Conservation (phyloP, 1,139 yeast genomes). For the Magnusiomyces magnusii region DNA sequence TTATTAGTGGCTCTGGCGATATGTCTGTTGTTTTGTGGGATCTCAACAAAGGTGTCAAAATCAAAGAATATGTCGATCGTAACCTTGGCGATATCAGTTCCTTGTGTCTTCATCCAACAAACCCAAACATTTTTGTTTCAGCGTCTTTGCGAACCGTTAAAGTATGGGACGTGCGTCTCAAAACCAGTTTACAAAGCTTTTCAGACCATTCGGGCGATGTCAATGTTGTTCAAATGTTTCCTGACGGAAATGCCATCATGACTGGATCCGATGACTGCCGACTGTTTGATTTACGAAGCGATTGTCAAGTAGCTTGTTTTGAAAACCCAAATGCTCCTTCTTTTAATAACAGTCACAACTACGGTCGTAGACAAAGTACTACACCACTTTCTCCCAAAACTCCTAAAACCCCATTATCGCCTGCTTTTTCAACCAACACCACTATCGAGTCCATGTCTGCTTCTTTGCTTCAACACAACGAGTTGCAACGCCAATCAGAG, state of each 20-base stretch:
- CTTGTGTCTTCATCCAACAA: constrained; percentile 35
- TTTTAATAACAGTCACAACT: background rate
- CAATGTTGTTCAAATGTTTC: constrained; percentile 54
- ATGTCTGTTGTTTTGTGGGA: constrained; percentile 82
- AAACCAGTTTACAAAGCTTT: constrained; percentile 51
- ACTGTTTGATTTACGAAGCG: constrained; percentile 69
- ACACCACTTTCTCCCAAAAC: background rate
- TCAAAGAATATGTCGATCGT: constrained; percentile 50
- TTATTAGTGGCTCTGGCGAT: constrained; percentile 77
- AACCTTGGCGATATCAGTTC: constrained; percentile 77
- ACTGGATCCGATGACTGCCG: constrained; percentile 81
- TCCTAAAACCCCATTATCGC: background rate
- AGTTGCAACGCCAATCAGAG: constrained; percentile 13
- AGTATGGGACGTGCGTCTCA: constrained; percentile 61
- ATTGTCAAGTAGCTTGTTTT: constrained; percentile 57
- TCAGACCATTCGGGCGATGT: constrained; percentile 57
- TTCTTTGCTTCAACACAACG: background rate
- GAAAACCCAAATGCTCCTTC: constrained; percentile 30
- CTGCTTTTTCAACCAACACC: background rate
- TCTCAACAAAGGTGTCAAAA: constrained; percentile 48
- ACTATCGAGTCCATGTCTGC: background rate
- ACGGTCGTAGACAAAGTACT: background rate
- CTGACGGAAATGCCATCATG: constrained; percentile 50
- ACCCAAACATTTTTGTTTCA: constrained; percentile 45
- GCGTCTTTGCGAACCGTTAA: constrained; percentile 72